These are phyloP conservation scores for Nemania bipapillata DNA, from an alignment of 2,329 filamentous ascomycete genomes.

Conservation along the genomic window DNA sequence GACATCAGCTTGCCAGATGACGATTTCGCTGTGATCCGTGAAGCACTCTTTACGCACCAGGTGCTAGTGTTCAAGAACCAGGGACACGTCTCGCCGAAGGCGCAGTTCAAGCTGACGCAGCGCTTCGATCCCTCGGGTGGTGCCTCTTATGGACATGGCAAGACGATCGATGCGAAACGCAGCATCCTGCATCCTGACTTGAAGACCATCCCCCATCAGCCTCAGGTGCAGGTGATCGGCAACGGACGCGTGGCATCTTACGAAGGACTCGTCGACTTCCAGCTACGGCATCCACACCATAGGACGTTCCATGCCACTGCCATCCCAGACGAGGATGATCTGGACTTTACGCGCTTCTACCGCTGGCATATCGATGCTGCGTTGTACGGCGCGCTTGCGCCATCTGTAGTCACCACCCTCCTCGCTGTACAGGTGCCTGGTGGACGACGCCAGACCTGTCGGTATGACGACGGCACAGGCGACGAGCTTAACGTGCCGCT, in stretches of 20 bases:
- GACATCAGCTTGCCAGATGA: slow-evolving; percentile 59
- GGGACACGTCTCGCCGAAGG: slow-evolving; percentile 69
- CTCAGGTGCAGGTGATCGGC: slow-evolving; percentile 82
- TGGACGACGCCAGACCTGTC: slow-evolving; percentile 71
- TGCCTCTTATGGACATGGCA: slow-evolving; percentile 78
- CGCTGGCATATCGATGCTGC: slow-evolving; percentile 85
- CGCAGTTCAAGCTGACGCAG: slow-evolving; percentile 78
- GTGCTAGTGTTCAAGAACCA: slow-evolving; percentile 78
- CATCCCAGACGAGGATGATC: slow-evolving; percentile 66
- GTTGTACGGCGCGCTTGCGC: slow-evolving; percentile 74
- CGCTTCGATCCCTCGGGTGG: slow-evolving; percentile 73
- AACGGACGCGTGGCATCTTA: slow-evolving; percentile 76
- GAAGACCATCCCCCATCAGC: slow-evolving; percentile 82
- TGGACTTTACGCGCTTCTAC: slow-evolving; percentile 70
- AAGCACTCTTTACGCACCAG: slow-evolving; percentile 74
- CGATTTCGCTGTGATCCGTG: slow-evolving; percentile 71
- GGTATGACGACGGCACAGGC: slow-evolving; percentile 77
- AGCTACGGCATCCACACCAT: slow-evolving; percentile 79
- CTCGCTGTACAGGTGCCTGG: slow-evolving; percentile 78
- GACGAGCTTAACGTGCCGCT: slow-evolving; percentile 75
- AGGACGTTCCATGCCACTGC: slow-evolving; percentile 75
- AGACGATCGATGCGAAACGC: slow-evolving; percentile 72
- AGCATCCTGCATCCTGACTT: slow-evolving; percentile 80
- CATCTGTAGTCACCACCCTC: slow-evolving; percentile 76
- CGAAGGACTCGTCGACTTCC: slow-evolving; percentile 75